A percentile compares a stretch with the other conserved stretches of the same genome.
These are phyloP conservation scores for Aplosporella prunicola DNA, from an alignment of 2,329 filamentous ascomycete species.

Conservation along the genomic window DNA sequence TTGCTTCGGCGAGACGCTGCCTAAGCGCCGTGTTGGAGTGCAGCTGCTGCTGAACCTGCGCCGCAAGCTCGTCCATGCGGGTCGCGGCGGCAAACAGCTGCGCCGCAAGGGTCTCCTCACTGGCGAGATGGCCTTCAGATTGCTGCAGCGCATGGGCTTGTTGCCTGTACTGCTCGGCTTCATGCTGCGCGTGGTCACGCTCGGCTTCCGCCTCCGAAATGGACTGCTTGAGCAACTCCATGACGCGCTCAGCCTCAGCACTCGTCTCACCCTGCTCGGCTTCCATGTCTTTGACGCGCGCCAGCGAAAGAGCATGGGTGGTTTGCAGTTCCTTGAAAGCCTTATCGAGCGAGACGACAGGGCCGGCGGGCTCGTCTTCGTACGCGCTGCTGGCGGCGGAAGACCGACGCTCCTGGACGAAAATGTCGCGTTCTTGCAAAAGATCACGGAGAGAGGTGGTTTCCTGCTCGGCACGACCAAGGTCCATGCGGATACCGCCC, in stretches of 20 bases:
- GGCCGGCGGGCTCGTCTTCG: slow-evolving; percentile 41
- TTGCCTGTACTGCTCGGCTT: slow-evolving; percentile 52
- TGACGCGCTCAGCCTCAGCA: slow-evolving; percentile 49
- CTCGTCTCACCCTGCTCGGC: slow-evolving; percentile 19
- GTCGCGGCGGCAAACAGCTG: slow-evolving; percentile 65
- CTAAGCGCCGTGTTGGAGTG: slow-evolving; percentile 68
- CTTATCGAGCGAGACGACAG: slow-evolving; percentile 62
- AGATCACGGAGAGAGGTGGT: slow-evolving; percentile 72
- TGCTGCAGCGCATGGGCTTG: slow-evolving; percentile 51
- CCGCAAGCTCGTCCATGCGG: slow-evolving; percentile 69
- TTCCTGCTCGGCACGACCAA: slow-evolving; percentile 91
- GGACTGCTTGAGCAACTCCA: slow-evolving; percentile 57
- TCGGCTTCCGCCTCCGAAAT: slow-evolving; percentile 62
- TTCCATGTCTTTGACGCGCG: slow-evolving; percentile 58
- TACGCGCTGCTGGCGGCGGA: slow-evolving; percentile 15
- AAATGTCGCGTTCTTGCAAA: slow-evolving; percentile 73
- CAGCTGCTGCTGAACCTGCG: slow-evolving; percentile 71
- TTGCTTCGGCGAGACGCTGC: slow-evolving; percentile 65
- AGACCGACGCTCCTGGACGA: slow-evolving; percentile 52
- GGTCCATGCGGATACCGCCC: slow-evolving; percentile 84
- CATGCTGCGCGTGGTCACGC: slow-evolving; percentile 60
- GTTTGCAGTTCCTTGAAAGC: slow-evolving; percentile 68
- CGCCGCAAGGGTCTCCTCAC: slow-evolving; percentile 55
- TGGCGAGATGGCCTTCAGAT: slow-evolving; percentile 50
- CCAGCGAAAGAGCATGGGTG: slow-evolving; percentile 57